Conservation (phyloP, 495 filamentous ascomycete species). For the Friedmanniomyces endolithicus region DNA sequence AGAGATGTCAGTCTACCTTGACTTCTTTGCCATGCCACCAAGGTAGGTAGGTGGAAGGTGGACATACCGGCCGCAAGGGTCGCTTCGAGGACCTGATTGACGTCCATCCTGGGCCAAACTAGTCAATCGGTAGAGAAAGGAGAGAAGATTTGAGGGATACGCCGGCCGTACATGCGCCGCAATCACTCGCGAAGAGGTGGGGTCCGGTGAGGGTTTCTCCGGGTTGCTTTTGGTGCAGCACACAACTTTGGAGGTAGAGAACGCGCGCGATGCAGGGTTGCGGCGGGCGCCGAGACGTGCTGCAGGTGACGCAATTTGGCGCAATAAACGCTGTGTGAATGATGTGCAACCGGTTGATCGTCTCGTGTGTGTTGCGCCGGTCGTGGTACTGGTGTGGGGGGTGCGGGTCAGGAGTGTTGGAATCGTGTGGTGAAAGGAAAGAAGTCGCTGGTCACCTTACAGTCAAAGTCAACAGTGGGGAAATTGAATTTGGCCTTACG, state of each 20-base stretch:
- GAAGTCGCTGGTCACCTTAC: no score
- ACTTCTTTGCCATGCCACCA: not conserved
- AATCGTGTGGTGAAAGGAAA: no score
- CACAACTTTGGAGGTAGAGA: not conserved
- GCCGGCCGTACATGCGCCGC: not conserved
- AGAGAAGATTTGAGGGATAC: not conserved
- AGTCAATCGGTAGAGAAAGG: slow-evolving; percentile 2
- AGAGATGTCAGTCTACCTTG: slow-evolving; percentile 22
- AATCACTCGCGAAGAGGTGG: not conserved
- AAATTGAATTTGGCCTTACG: no score
- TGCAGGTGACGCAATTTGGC: not conserved
- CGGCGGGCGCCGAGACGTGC: not conserved
- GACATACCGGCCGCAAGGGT: slow-evolving; percentile 77
- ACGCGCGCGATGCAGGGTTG: not conserved
- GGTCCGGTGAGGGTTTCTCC: not conserved
- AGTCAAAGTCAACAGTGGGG: no score
- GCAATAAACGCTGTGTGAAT: no score
- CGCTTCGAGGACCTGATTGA: slow-evolving; percentile 76
- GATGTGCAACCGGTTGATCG: no score
- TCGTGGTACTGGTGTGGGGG: no score
- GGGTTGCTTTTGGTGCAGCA: not conserved
- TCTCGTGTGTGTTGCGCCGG: no score
- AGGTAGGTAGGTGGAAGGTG: slow-evolving; percentile 17
- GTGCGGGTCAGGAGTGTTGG: no score
- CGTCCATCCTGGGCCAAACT: slow-evolving; percentile 47